Percentiles rank a stretch among this genome's conserved stretches.
phyloP scores from a whole-genome alignment of 352 stramenopile genomes.

The Phytophthora hibernalis region DNA sequence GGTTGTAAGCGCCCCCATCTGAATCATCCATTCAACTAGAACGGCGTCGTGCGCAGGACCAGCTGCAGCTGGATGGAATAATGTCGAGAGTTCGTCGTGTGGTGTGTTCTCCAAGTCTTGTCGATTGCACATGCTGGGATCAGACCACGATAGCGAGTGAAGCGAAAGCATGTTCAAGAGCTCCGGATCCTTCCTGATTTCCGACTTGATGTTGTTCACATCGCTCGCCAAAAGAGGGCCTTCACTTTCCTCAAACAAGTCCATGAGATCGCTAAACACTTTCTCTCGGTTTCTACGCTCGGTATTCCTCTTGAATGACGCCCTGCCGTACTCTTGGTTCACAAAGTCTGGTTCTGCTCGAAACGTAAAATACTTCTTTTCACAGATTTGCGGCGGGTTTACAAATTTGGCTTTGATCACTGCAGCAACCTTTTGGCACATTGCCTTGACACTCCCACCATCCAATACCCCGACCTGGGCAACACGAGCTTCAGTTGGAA shows the following conservation, averaged over 20 bases:
- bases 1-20: slow-evolving; percentile 17
- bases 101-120: no score
- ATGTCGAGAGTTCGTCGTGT: slow-evolving; percentile 18
- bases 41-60: slow-evolving; percentile 33
- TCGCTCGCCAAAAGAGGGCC: slow-evolving; percentile 12
- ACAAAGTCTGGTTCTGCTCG: slow-evolving; percentile 27
- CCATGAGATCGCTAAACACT: slow-evolving; percentile 25
- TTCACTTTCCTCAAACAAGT: slow-evolving; percentile 14
- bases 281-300: neutral
- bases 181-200: slow-evolving; percentile 25
- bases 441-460: neutral
- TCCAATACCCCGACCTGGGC: no score
- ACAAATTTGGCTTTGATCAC: slow-evolving; percentile 32
- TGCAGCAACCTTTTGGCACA: slow-evolving; percentile 7
- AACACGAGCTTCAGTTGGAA: no score
- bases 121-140: no score
- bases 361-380: slow-evolving; percentile 23
- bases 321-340: slow-evolving; percentile 22
- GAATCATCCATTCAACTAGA: slow-evolving; percentile 49
- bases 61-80: slow-evolving; percentile 42
- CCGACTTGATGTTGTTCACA: slow-evolving; percentile 3
- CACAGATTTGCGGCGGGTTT: neutral
- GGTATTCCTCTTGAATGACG: neutral
- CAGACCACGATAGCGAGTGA: no score
- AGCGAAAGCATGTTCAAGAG: neutral